Percentiles rank a stretch among this genome's conserved stretches.
Conservation (phyloP, 768 basidiomycete genomes). For the Gloeostereum incarnatum region DNA sequence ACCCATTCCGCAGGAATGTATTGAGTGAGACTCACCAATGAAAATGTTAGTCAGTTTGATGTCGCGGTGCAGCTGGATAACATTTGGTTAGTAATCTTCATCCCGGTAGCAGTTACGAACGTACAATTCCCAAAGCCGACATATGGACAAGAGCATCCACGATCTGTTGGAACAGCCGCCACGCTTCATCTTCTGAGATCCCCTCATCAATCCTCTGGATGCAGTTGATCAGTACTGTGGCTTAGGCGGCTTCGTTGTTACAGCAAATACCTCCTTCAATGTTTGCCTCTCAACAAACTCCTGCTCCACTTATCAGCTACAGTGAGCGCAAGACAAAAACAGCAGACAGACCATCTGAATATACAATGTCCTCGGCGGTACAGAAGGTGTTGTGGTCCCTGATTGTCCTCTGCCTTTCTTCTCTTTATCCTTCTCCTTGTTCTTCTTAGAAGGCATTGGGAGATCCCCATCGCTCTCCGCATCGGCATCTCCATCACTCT, state of each 20-base stretch:
- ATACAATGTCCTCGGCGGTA: conserved; percentile 57
- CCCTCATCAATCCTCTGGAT: conserved; percentile 70
- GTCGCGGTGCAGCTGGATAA: conserved; percentile 60
- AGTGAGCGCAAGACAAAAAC: background rate
- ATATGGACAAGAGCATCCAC: conserved; percentile 87
- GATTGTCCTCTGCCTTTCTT: background rate
- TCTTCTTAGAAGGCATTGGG: background rate
- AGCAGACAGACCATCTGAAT: conserved; percentile 78
- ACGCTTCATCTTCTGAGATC: conserved; percentile 75
- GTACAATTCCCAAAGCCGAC: conserved; percentile 76
- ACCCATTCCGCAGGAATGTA: background rate
- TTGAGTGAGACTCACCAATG: conserved; percentile 48
- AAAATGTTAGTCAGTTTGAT: conserved; percentile 94
- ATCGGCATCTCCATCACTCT: conserved; percentile 27
- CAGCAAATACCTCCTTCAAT: conserved; percentile 56
- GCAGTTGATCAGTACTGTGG: background rate
- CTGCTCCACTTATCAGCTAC: conserved; percentile 24
- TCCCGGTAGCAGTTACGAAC: conserved; percentile 14
- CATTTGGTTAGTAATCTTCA: background rate
- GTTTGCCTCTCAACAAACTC: conserved; percentile 92
- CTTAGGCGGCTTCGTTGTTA: background rate
- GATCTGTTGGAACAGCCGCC: conserved; percentile 86
- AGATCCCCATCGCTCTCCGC: conserved; percentile 30
- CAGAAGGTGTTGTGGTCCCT: conserved; percentile 8
- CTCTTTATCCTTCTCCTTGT: background rate